Evolutionary conservation across 2,329 filamentous ascomycete genomes (phyloP), one percentile per base, ranked within the genome.

Genomic region (Neurospora crassa): DNA sequence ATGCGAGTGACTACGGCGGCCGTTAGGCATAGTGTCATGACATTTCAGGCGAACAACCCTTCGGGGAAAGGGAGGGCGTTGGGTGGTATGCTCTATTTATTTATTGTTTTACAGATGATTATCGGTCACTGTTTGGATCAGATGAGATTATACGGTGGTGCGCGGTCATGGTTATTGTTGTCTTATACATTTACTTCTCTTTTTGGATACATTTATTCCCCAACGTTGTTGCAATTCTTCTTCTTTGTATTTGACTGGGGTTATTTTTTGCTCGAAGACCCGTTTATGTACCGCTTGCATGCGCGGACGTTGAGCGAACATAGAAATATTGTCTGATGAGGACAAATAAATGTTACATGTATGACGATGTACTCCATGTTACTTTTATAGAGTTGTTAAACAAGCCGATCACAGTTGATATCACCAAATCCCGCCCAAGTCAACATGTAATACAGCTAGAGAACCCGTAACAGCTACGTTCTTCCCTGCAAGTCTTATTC

Each of bases 1-100:
- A 87, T 73, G 80, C 82, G 20, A 87, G 85, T 71, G 86, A 88
- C 74, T 86, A 84, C 74, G 84, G 85, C 47, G 82, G 83, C 69
- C 82, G 83, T 59, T 75, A 63, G 45, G 43, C 10, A 47, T 18
- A 41, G 8, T 24, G 42, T 18, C 47, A 14, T 24, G 16, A 34
- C 24, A 8, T 18, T 34, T 29, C 2, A 24, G 29, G 47, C 29
- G 24, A 34, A 29, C 8, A 59, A 59, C 3, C 24, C 6, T 59
- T 34, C 5, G 34, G 24, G 47, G 24, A 18, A 24, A 18, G 47
- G 18, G 24, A 63, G 14, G 53, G 53, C 53, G 24, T 63, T 63
- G 24, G 53, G 24, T n/a, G 53, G 53, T 37, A 63, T 18, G 5
- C 29, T 29, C 29, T 29, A 29, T 37, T 37, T 3, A n/a, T 63